Evolutionary conservation across 495 filamentous ascomycete genomes (phyloP), one percentile per base, ranked within the genome.

Genomic region (Parathielavia appendiculata): DNA sequence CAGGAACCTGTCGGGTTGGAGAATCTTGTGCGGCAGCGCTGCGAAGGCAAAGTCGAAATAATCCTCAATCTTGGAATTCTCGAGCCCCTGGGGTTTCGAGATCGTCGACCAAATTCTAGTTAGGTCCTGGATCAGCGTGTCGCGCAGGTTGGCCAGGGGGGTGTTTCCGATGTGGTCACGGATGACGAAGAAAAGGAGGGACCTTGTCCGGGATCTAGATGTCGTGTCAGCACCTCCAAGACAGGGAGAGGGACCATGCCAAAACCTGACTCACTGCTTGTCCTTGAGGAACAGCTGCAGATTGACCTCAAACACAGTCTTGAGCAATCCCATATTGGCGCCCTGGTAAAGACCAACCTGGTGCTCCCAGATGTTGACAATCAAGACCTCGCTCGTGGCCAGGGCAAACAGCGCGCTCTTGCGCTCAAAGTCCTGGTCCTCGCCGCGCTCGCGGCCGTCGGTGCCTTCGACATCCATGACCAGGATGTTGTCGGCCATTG

Each of bases 381-480:
- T 95, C 58, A 98, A 79, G 51, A 98, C 93, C 77, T 98, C 93
- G 74, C 92, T 97, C 26, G 93, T 98, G 41, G 93, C 93, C 64
- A 98, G 79, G 17, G 93, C 93, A 71, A 98, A 98, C 17, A 98
- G 81, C 34, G 93, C 93, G 71, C 90, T 95, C 76, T 98, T 98
- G 63, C 93, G 83, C 80, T 98, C 93, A 69, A 98, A 98, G 69
- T 98, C 93, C 73, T 98, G 93, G 69, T 98, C 93, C 71, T 98
- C 93, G 55, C 93, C 93, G 65, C 93, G 80, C 76, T 98, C 93
- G 60, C 93, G 85, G 51, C 93, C 93, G 73, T 98, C 93, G 12
- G 93, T 98, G 63, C 93, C 93, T 72, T 98, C 93, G 43, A 98
- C 93, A 70, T 98, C 93, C 93, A 98, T 98, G 62, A 98, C 92